Base-by-base conservation (phyloP, 805 yeast genomes). In the Saccharomyces kudriavzevii region DNA sequence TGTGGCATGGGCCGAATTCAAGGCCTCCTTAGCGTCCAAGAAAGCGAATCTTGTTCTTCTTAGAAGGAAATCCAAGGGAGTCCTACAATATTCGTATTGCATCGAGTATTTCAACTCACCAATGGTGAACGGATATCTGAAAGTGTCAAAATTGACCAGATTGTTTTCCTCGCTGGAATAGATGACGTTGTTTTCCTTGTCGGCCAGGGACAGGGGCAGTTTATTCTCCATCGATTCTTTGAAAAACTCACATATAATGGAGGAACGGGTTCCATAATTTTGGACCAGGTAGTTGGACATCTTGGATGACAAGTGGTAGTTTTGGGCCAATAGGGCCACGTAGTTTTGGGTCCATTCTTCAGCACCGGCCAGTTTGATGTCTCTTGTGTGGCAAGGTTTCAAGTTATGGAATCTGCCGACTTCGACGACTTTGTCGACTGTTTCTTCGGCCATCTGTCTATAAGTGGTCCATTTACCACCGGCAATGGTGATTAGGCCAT, bases 401-500 rank as follows among this genome's bases (percentile, higher is more conserved):
- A 75, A 76, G 43, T 68, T 58, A 1, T 27, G 43, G 54, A 77
- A 73, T 49, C 71, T 62, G 17, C 70, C 73, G 50, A 74, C 73
- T 65, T 80, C 76, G 49, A 88, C 77, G 52, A 87, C 82, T 60
- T 81, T 82, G 70, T 88, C 84, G 48, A 91, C 84, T 47, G 96
- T 88, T 74, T 92, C 96, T 74, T 91, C 84, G 24, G 97, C 96
- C 97, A 91, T 91, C 75, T 89, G 96, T 75, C 97, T 81, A 77
- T 91, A 92, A 40, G 98, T 91, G 52, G 98, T 91, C 98, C 98
- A 91, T 75, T 91, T 91, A 70, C 98, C 98, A 65, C 97, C 98
- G 20, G 96, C 85, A 60, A 91, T 87, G 43, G 98, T 91, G 43
- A 91, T 77, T 61, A 91, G 79, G 26, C 92, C 94, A 53, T 86